phyloP scores from a whole-genome alignment of 148 eudicot species.

The Gaultheria prostrata region DNA sequence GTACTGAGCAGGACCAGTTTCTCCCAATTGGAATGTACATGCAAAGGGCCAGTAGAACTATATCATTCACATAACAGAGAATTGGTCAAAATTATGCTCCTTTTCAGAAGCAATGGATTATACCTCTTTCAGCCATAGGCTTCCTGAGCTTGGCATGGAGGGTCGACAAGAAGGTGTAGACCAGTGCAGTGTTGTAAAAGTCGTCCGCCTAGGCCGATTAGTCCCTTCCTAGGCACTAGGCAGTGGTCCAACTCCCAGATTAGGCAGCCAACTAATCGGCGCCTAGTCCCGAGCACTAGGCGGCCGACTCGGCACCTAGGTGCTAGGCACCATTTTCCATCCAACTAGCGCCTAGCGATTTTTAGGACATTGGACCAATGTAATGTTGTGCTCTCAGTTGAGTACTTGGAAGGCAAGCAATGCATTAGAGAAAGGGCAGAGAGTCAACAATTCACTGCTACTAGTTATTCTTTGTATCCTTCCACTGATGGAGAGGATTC shows the following conservation, averaged over 20 bases:
- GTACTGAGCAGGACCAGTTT: background rate
- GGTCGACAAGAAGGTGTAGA: background rate
- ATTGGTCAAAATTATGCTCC: background rate
- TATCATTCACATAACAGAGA: background rate
- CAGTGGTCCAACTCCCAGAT: too few relatives aligned
- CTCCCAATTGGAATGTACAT: background rate
- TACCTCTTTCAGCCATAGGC: conserved; percentile 3
- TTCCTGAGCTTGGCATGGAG: background rate
- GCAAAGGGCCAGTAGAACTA: background rate
- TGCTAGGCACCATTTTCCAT: too few relatives aligned
- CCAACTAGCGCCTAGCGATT: too few relatives aligned
- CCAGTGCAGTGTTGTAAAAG: background rate
- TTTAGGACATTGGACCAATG: background rate
- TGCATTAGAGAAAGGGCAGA: background rate
- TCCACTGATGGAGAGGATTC: background rate
- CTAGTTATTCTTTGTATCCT: background rate
- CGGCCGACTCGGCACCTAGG: too few relatives aligned
- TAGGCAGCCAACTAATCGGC: too few relatives aligned
- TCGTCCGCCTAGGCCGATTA: too few relatives aligned
- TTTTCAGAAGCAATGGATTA: background rate
- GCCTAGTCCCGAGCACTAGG: too few relatives aligned
- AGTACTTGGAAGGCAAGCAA: background rate
- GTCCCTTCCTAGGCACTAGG: too few relatives aligned
- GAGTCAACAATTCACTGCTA: background rate
- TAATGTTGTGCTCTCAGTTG: background rate